Evolutionary conservation across 108 stramenopile genomes (phyloP), one percentile per base, ranked within the genome.

Genomic region (Conticribra weissflogii): DNA sequence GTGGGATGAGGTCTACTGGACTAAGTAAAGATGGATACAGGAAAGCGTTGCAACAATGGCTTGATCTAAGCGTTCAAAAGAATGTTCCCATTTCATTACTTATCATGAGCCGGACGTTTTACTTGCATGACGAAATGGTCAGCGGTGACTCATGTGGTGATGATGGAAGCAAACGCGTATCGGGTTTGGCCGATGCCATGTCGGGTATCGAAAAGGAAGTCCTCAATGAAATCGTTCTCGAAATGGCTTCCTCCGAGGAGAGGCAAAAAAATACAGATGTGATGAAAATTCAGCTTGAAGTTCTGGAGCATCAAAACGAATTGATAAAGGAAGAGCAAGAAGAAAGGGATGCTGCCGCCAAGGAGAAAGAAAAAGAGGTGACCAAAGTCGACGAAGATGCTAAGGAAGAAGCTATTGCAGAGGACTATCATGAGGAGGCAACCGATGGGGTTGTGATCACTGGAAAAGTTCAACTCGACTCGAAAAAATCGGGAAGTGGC

Each of bases 1-100:
- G 98, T 14, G 98, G 98, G 34, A 99, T 99, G 98, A 82, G 97
- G 54, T 93, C 88, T n/a, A 88, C 89, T 0, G 98, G 97, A 15
- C 69, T 98, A 45, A 96, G 92, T 73, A 95, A 96, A 78, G 87
- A 90, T 36, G 92, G 92, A 3, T 96, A 96, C 81, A 84, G 83
- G 54, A 68, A 77, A 57, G 85, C 95, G 33, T 79, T 98, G 51
- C 92, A 92, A 56, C 92, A 96, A 74, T 98, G 97, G 99, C 73
- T 99, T n/a, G 97, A 99, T 53, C 80, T 99, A 53, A 92, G 92
- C 67, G 96, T 96, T 12, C 84, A 94, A 65, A 90, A 94, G 68
- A 83, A 94, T 84, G 95, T 99, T 0, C 98, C 98, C 14, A 95
- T 98, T 59, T 86, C 93, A 12, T 79, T 99, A 33, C 85, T 99